Evolutionary conservation across 2,329 filamentous ascomycete species (phyloP), one percentile per base, ranked within the genome.

Genomic region (Hymenoscyphus occultus): DNA sequence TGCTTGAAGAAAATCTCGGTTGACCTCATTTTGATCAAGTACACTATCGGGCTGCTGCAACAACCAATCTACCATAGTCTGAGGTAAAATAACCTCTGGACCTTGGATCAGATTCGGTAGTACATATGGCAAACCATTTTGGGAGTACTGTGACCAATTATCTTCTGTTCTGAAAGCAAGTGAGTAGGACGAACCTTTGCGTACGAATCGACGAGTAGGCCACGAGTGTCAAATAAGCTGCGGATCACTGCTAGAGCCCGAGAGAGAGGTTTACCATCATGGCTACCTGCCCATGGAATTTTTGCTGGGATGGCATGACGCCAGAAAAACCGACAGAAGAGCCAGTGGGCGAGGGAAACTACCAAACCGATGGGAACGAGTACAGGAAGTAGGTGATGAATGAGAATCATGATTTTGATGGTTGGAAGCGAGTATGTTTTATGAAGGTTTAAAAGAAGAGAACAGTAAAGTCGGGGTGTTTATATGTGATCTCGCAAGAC

Each of bases 81-180:
- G 71, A 0, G 80, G 80, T n/a, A 82, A 68, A 56, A 81, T 74
- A n/a, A 81, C 69, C 65, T 81, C 79, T 51, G 75, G 74, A 28
- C 77, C 76, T 39, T 77, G 73, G 2, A 76, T 78, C 6, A 80
- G 71, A 5, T 78, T 77, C 0, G 80, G 80, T 6, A 81, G 62
- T 1, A 82, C 70, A 2, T 81, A 80, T 0, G 78, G 71, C 40
- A 75, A 74, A n/a, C 78, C 79, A 16, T 76, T 75, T 58, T 81
- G 81, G 31, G 74, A 71, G 64, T 80, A 81, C 78, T 82, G 32
- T 9, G 13, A 32, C 32, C 39, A 56, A 39, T 57, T 69, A 39
- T 67, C 64, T 56, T 31, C 7, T 5, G 13, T n/a, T 5, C 39
- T 22, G 16, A 13, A 40, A n/a, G 19, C 28, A 16, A 45, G 4